Percentiles rank a stretch among this genome's conserved stretches.
These are phyloP conservation scores for Ascochyta rabiei DNA, from an alignment of 2,329 filamentous ascomycete genomes.

Conservation along the genomic window DNA sequence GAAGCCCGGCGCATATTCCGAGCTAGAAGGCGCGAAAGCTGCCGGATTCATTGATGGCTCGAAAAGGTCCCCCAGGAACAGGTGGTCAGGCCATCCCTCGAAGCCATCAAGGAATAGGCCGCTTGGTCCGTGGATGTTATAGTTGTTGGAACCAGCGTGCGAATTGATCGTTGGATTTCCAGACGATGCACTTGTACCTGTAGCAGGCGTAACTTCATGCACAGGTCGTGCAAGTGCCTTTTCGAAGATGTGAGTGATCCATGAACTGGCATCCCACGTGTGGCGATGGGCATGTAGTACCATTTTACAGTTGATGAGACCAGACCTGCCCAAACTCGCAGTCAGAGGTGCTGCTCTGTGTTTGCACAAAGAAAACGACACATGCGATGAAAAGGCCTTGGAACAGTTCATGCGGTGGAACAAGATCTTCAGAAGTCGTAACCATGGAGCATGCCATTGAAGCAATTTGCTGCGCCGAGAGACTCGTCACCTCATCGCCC, in stretches of 20 bases:
- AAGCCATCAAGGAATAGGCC: constrained; percentile 2
- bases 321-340: constrained; percentile 6
- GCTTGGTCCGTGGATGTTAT: background rate
- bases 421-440: constrained; percentile 4
- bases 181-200: background rate
- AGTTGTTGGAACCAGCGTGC: background rate
- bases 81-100: constrained; percentile 9
- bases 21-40: background rate
- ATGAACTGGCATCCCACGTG: constrained; percentile 9
- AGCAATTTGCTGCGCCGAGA: constrained; percentile 8
- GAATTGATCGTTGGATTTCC: background rate
- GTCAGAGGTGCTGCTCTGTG: background rate
- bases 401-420: constrained; percentile 11
- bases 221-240: constrained; percentile 3
- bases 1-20: background rate
- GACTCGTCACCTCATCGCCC: constrained; percentile 5
- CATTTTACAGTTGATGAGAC: constrained; percentile 12
- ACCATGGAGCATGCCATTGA: constrained; percentile 11
- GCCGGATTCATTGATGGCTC: background rate
- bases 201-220: background rate
- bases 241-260: constrained; percentile 9
- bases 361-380: constrained; percentile 11
- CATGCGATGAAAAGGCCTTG: constrained; percentile 9
- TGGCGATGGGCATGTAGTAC: constrained; percentile 7
- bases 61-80: constrained; percentile 8